A percentile compares a stretch with the other conserved stretches of the same genome.
These are phyloP conservation scores for Zarea fungicola DNA, from an alignment of 2,329 filamentous ascomycete species.

Conservation along the genomic window DNA sequence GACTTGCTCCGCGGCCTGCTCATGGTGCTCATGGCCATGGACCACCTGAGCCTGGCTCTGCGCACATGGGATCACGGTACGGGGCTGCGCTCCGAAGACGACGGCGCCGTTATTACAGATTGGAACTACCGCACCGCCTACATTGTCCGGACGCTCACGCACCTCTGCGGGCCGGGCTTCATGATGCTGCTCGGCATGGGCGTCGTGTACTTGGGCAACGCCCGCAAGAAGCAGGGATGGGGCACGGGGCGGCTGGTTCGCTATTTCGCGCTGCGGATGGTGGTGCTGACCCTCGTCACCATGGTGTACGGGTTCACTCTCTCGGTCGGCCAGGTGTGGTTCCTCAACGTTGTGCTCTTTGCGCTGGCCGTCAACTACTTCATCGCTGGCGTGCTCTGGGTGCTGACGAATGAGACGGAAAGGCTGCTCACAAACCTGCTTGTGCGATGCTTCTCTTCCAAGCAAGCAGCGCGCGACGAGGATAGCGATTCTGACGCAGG, in stretches of 20 bases:
- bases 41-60: conserved; percentile 36
- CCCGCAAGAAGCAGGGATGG: conserved; percentile 37
- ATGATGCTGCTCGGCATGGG: conserved; percentile 42
- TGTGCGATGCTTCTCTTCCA: conserved; percentile 10
- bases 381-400: conserved; percentile 37
- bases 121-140: conserved; percentile 37
- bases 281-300: conserved; percentile 31
- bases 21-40: conserved; percentile 41
- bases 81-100: conserved; percentile 29
- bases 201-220: conserved; percentile 39
- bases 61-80: conserved; percentile 38
- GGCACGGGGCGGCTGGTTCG: conserved; percentile 25
- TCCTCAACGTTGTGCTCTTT: conserved; percentile 40
- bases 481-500: conserved; percentile 21
- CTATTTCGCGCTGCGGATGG: conserved; percentile 34
- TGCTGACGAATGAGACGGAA: conserved; percentile 32
- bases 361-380: conserved; percentile 40
- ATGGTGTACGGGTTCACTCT: conserved; percentile 27
- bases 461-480: background rate
- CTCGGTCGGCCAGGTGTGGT: conserved; percentile 32
- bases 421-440: conserved; percentile 24
- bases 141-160: conserved; percentile 36
- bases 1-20: conserved; percentile 40
- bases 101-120: conserved; percentile 27
- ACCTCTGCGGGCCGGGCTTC: conserved; percentile 42